Evolutionary conservation across 169 alveolate species (phyloP), one percentile per base, ranked within the genome.

Genomic region (Sarcocystis neurona): DNA sequence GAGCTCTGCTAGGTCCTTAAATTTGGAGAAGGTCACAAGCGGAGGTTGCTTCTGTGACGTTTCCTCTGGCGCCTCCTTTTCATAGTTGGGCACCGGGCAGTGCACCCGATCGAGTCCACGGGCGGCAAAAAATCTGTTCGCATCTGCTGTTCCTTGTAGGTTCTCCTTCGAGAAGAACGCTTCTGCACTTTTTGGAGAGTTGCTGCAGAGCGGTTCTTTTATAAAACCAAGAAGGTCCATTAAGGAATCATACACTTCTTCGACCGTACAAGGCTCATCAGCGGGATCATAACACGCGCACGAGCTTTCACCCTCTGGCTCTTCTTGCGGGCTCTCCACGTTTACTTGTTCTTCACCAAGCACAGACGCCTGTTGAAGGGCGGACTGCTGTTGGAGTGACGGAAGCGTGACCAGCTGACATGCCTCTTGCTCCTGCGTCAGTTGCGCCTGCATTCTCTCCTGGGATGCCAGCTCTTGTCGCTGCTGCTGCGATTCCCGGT

Each of bases 21-120:
- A 72, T 23, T 72, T 23, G 27, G 82, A 41, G 82, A 72, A 72
- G 30, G 82, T 72, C 34, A 44, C 82, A 39, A 30, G 58, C n/a
- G n/a, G n/a, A n/a, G n/a, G n/a, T n/a, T n/a, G n/a, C 18, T 39
- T 39, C 30, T 27, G 37, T 2, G 56, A 5, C 56, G 8, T 30
- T 15, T 6, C 34, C 27, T 37, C 2, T 18, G 37, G 18, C 60
- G 12, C 56, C 48, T 72, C 58, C 3, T 6, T 23, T 56, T 39
- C 32, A 32, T 72, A 44, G 58, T 39, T 41, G 60, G 82, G 82
- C 58, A 72, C 56, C 37, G 82, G 82, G 34, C 82, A 72, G 56
- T 72, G 82, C 50, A 72, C 43, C 12, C 82, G 82, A 20, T 37
- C 58, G 41, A 72, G 30, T 48, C 82, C 82, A 0, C 34, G 4